Evolutionary conservation across 768 basidiomycete genomes (phyloP), one percentile per base, ranked within the genome.

Genomic region (Leucosporidium yakuticum): DNA sequence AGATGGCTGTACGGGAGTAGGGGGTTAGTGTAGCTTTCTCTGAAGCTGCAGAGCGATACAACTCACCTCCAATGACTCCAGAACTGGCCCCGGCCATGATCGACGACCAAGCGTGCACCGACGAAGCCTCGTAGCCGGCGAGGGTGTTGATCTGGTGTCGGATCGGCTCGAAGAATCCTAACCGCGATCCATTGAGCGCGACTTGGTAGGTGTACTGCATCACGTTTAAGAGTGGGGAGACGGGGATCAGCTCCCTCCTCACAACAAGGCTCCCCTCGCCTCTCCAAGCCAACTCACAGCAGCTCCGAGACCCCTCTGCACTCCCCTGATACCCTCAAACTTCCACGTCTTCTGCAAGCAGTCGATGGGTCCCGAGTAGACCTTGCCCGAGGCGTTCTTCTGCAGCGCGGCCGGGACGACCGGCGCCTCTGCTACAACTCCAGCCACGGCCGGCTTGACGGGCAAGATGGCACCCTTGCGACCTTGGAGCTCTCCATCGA

Each of bases 141-240:
- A 86, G 71, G 25, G 80, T 80, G 79, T 98, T 99, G 60, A 90
- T 77, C 4, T 78, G 78, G 67, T 81, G 83, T 67, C 96, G 84
- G 65, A 98, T 85, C 2, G 94, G 95, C 77, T 99, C 96, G 77
- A 96, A 99, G 77, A 99, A 95, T 7, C 96, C 95, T n/a, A 54
- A 47, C 34, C 64, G 68, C 44, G 64, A 71, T 50, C 76, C 76
- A 64, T 77, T 77, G 29, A 51, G 25, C 8, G 64, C 55, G 27
- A 95, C 88, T 91, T 99, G 72, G 65, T 65, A 60, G 31, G 72
- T 68, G 81, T 96, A 97, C 90, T 95, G 70, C 48, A 50, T 63
- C 8, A 56, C 56, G 62, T 44, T 15, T 8, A 44, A 12, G 39
- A 2, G 17, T 44, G 17, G 39, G 8, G 39, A 44, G 39, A 15